Evolutionary conservation across 2,329 filamentous ascomycete species (phyloP), one percentile per base, ranked within the genome.

Genomic region (Fusarium citri): DNA sequence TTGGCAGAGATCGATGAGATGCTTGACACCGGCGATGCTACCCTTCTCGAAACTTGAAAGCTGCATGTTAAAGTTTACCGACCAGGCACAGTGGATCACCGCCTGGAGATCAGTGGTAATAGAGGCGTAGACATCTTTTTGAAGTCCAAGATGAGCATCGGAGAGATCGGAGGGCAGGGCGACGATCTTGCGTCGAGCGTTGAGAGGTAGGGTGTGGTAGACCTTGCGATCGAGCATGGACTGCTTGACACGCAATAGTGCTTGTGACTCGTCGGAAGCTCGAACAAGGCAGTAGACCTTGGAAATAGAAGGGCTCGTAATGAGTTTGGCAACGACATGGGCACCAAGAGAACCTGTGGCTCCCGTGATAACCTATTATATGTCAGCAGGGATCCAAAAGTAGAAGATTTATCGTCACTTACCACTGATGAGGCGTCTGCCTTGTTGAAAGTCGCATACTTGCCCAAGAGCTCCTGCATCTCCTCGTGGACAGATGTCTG

Each of bases 321-420:
- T 85, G 9, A 91, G 81, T 18, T 89, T 83, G 2, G 85, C 84
- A 4, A 88, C 80, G 1, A 89, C 78, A 64, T 89, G 86, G 1
- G 86, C 84, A 10, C 89, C 89, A 1, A 91, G 80, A 10, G 86
- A 87, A 2, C 89, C 89, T 1, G 89, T 90, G 0, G 84, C 84
- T 11, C 88, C 88, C 2, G 88, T 91, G n/a, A 90, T 76, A 20
- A 56, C 66, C 12, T 69, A 31, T 10, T 10, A 56, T 20, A 3
- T 53, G 18, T 53, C 22, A 53, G 46, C 16, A n/a, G 16, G 15
- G 6, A 15, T 6, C 5, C 3, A 1, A 6, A 48, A 2, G 10
- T 30, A 18, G 23, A 14, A 18, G 2, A 12, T 20, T 20, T 22
- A 28, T 30, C 31, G 25, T n/a, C 14, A 31, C 46, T 48, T 30